Conservation (phyloP, 179 eudicot species). For the Camellia oleifera region DNA sequence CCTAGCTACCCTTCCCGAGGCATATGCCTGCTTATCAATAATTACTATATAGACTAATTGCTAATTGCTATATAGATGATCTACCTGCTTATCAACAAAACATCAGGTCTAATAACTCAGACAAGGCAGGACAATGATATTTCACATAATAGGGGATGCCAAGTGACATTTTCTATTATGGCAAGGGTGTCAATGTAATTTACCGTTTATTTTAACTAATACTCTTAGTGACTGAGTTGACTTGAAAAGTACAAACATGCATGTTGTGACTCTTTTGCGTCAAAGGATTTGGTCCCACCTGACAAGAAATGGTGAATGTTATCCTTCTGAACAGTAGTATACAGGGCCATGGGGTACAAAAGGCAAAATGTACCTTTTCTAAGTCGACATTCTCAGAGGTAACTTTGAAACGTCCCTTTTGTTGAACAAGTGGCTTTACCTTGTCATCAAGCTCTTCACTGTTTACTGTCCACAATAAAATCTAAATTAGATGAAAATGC, state of each 20-base stretch:
- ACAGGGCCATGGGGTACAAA: background rate
- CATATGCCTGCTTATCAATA: too few relatives aligned
- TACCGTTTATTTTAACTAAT: background rate
- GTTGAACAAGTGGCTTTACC: conserved; percentile 56
- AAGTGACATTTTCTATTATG: background rate
- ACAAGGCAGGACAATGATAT: background rate
- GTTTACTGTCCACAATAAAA: conserved; percentile 29
- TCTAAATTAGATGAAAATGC: background rate
- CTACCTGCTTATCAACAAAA: too few relatives aligned
- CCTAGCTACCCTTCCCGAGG: too few relatives aligned
- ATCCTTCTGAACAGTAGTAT: conserved; percentile 1
- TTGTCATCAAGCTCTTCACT: conserved; percentile 58
- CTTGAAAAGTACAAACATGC: conserved; percentile 44
- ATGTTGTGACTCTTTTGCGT: conserved; percentile 65
- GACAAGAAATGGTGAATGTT: conserved; percentile 12
- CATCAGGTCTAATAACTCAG: too few relatives aligned
- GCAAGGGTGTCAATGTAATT: background rate
- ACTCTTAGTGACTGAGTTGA: background rate
- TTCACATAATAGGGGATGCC: too few relatives aligned
- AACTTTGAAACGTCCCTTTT: conserved; percentile 76
- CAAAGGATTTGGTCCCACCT: conserved; percentile 36
- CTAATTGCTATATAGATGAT: too few relatives aligned
- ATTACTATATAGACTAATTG: too few relatives aligned
- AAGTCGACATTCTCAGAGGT: conserved; percentile 70
- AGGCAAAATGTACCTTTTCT: conserved; percentile 49